Conservation (phyloP, 75 land plant species). For the Sequoia sempervirens region DNA sequence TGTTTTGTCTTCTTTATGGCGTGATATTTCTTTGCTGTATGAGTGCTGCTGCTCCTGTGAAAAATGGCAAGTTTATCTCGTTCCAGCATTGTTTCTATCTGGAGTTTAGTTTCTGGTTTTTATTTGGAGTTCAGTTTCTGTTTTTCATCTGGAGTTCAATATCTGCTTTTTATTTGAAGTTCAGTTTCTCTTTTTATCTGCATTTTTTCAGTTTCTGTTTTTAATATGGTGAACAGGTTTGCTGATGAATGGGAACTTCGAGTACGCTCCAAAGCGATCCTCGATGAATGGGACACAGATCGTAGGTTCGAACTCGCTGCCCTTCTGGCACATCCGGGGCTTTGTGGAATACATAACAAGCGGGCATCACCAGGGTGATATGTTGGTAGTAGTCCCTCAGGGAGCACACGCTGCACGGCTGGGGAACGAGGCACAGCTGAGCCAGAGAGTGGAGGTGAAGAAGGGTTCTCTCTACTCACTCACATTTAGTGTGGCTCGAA, state of each 20-base stretch:
- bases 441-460: slow-evolving; percentile 11
- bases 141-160: too few relatives aligned
- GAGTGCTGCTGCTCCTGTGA: too few relatives aligned
- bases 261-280: slow-evolving; percentile 17
- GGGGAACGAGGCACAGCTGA: slow-evolving; percentile 21
- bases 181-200: too few relatives aligned
- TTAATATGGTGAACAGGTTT: slow-evolving; percentile 10
- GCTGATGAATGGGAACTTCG: slow-evolving; percentile 24
- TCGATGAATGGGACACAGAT: slow-evolving; percentile 19
- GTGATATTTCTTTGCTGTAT: too few relatives aligned
- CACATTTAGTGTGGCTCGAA: slow-evolving; percentile 17
- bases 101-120: too few relatives aligned
- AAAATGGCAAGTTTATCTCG: too few relatives aligned
- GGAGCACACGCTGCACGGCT: slow-evolving; percentile 20
- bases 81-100: too few relatives aligned
- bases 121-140: too few relatives aligned
- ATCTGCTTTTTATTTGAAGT: too few relatives aligned
- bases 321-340: slow-evolving; percentile 15
- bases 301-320: slow-evolving; percentile 4
- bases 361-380: slow-evolving; percentile 25
- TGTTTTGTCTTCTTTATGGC: too few relatives aligned
- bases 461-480: background rate
- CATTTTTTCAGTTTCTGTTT: too few relatives aligned
- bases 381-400: slow-evolving; percentile 22
- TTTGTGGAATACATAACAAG: slow-evolving; percentile 24